A percentile compares a stretch with the other conserved stretches of the same genome.
Evolutionary conservation across 352 stramenopile species (phyloP).

Genomic region (Bremia lactucae): DNA sequence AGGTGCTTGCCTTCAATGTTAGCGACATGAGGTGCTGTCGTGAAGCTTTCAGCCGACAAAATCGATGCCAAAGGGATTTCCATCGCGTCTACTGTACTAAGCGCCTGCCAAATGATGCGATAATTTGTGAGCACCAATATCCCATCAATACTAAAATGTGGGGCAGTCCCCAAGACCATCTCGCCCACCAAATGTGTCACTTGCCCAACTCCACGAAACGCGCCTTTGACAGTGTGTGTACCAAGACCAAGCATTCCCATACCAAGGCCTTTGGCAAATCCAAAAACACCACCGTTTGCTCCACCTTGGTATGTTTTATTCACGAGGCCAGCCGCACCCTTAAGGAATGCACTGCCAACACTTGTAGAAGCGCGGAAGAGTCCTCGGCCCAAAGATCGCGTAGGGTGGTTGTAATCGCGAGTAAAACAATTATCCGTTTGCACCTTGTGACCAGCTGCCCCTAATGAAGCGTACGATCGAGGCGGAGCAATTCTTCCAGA

Average conservation of each 20-base stretch:
- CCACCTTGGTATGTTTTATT: constrained; percentile 83
- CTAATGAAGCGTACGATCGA: constrained; percentile 68
- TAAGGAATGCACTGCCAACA: constrained; percentile 74
- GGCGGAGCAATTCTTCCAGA: constrained; percentile 24
- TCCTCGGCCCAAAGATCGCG: constrained; percentile 62
- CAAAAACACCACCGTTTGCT: constrained; percentile 74
- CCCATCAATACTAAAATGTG: constrained; percentile 82
- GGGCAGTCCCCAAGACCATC: constrained; percentile 74
- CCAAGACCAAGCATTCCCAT: constrained; percentile 81
- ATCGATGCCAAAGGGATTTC: constrained; percentile 78
- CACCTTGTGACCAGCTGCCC: constrained; percentile 77
- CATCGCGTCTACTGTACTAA: constrained; percentile 67
- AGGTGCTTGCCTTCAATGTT: constrained; percentile 82
- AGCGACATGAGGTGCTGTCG: constrained; percentile 70
- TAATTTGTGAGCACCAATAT: constrained; percentile 78
- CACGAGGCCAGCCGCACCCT: constrained; percentile 68
- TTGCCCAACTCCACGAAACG: constrained; percentile 74
- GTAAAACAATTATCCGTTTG: constrained; percentile 82
- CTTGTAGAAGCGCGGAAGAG: constrained; percentile 80
- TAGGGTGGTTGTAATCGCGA: constrained; percentile 68
- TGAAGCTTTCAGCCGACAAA: constrained; percentile 63
- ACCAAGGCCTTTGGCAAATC: constrained; percentile 78
- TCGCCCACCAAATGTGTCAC: constrained; percentile 82
- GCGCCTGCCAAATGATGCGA: constrained; percentile 76
- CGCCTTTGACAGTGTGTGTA: constrained; percentile 80